Evolutionary conservation across 2,329 filamentous ascomycete species (phyloP).

Genomic region (Penicillium janthinellum): DNA sequence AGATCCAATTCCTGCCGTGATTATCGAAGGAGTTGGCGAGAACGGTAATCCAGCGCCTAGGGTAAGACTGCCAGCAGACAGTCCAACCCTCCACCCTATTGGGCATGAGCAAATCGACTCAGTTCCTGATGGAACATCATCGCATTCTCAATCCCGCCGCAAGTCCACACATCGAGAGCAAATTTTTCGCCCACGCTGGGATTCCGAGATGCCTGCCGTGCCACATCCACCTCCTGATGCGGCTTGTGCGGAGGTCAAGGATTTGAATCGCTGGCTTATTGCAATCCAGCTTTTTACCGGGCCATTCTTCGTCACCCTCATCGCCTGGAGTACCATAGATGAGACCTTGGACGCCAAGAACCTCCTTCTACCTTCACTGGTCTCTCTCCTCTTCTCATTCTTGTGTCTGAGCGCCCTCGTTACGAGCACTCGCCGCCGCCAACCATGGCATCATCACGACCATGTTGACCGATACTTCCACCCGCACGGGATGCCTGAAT

Average conservation of each 20-base stretch:
- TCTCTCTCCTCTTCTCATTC: constrained; percentile 69
- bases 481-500: background rate
- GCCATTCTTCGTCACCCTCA: constrained; percentile 76
- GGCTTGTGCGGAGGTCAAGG: constrained; percentile 36
- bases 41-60: constrained; percentile 25
- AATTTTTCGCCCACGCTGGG: constrained; percentile 30
- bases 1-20: constrained; percentile 38
- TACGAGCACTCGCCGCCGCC: constrained; percentile 57
- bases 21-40: constrained; percentile 26
- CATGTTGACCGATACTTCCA: background rate
- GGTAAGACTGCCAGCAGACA: constrained; percentile 41
- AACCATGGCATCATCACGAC: constrained; percentile 39
- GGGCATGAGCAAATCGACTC: constrained; percentile 11
- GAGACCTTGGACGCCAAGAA: constrained; percentile 54
- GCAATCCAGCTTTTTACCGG: constrained; percentile 83
- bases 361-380: constrained; percentile 61
- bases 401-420: constrained; percentile 68
- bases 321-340: constrained; percentile 65
- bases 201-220: constrained; percentile 45
- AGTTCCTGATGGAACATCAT: constrained; percentile 7
- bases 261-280: constrained; percentile 92
- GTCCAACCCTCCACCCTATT: constrained; percentile 33
- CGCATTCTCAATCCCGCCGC: constrained; percentile 9
- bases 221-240: constrained; percentile 21
- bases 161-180: constrained; percentile 23